Evolutionary conservation across 2,329 filamentous ascomycete species (phyloP).

Genomic region (Paraphoma chrysanthemicola): DNA sequence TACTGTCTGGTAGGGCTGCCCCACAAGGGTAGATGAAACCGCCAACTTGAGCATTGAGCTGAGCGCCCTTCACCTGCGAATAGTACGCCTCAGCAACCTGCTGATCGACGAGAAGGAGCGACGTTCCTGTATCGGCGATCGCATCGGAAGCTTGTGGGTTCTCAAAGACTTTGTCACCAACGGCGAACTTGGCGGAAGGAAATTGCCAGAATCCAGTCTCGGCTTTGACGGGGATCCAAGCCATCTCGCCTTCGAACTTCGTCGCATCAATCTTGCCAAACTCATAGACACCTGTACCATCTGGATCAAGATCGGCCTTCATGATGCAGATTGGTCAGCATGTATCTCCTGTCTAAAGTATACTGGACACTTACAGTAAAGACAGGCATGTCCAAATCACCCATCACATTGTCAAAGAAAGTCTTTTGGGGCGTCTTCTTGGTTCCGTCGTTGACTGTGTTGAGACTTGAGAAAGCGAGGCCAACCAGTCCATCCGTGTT

Average conservation of each 20-base stretch:
- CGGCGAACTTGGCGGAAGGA: constrained; percentile 61
- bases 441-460: constrained; percentile 61
- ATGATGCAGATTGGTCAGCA: too few species aligned
- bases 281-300: constrained; percentile 70
- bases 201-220: constrained; percentile 75
- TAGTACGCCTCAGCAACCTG: constrained; percentile 58
- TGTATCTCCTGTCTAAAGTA: too few species aligned
- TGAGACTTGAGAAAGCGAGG: constrained; percentile 70
- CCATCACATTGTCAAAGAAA: constrained; percentile 75
- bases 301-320: constrained; percentile 66
- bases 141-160: constrained; percentile 57
- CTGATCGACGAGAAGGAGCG: constrained; percentile 66
- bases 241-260: constrained; percentile 69
- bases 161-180: constrained; percentile 62
- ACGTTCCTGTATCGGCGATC: constrained; percentile 65
- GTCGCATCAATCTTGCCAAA: constrained; percentile 73
- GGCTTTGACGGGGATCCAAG: constrained; percentile 67
- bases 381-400: constrained; percentile 67
- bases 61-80: constrained; percentile 48
- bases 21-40: constrained; percentile 55
- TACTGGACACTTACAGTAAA: constrained; percentile 59
- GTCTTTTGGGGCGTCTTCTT: constrained; percentile 69
- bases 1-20: constrained; percentile 48
- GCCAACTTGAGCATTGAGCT: constrained; percentile 46
- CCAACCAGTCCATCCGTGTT: constrained; percentile 73